phyloP scores from a whole-genome alignment of 805 yeast genomes.

The Yueomyces sinensis region DNA sequence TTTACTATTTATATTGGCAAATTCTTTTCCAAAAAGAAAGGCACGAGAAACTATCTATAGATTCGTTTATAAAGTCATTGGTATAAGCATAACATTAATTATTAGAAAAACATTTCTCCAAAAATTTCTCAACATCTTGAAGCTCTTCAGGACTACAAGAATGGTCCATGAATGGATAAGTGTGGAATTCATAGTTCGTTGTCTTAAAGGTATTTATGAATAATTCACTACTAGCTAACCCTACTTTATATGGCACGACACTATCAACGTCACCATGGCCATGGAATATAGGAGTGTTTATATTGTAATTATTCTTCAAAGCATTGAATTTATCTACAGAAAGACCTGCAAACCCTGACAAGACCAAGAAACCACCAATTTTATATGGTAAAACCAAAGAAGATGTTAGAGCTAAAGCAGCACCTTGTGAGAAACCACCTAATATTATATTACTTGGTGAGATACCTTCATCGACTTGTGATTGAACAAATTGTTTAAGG shows the following conservation, averaged over 20 bases:
- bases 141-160: conserved; percentile 57
- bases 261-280: conserved; percentile 82
- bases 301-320: conserved; percentile 30
- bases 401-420: conserved; percentile 59
- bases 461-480: conserved; percentile 41
- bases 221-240: conserved; percentile 30
- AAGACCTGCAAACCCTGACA: conserved; percentile 58
- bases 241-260: conserved; percentile 30
- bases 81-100: no score
- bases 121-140: conserved; percentile 34
- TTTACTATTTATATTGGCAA: no score
- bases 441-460: conserved; percentile 58
- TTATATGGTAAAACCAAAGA: conserved; percentile 40
- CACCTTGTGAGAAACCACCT: conserved; percentile 96
- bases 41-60: no score
- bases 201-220: conserved; percentile 30
- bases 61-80: no score
- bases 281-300: conserved; percentile 64
- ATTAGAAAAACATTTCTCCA: conserved; percentile 27
- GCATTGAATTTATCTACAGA: conserved; percentile 6
- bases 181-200: conserved; percentile 33
- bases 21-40: no score
- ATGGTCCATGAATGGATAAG: conserved; percentile 56
- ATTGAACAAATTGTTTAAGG: conserved; percentile 34
- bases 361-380: conserved; percentile 63